phyloP scores from a whole-genome alignment of 495 filamentous ascomycete species.

The Xylaria curta region DNA sequence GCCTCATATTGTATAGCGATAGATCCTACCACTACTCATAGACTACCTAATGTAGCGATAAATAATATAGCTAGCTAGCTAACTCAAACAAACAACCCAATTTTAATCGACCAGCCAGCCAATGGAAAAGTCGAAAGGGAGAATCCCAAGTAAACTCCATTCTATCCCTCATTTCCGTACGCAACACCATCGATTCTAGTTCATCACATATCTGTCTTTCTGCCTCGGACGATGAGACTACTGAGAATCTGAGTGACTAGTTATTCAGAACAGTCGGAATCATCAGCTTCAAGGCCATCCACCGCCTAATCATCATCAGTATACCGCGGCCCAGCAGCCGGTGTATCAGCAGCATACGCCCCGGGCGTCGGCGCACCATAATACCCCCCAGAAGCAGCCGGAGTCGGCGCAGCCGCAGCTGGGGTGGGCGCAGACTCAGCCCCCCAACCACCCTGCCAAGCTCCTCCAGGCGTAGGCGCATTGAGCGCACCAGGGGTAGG shows the following conservation, averaged over 20 bases:
- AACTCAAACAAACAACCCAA: background rate
- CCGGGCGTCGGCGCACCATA: conserved; percentile 82
- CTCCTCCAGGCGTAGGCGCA: conserved; percentile 63
- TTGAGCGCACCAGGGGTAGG: conserved; percentile 79
- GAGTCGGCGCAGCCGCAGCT: conserved; percentile 66
- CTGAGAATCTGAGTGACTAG: no score
- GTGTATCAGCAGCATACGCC: conserved; percentile 75
- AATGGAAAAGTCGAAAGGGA: conserved; percentile 4
- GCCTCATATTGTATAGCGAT: background rate
- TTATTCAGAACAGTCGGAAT: no score
- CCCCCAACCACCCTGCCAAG: conserved; percentile 58
- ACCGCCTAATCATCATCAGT: conserved; percentile 53
- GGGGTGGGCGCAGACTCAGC: conserved; percentile 70
- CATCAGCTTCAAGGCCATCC: background rate
- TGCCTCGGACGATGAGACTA: no score
- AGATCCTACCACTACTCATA: background rate
- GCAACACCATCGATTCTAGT: no score
- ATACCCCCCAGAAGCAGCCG: conserved; percentile 59
- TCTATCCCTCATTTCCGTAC: conserved; percentile 10
- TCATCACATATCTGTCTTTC: background rate
- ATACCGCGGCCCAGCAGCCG: conserved; percentile 69
- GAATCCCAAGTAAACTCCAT: background rate
- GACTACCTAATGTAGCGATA: no score
- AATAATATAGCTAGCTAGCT: no score
- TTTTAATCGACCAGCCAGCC: background rate